Evolutionary conservation across 1,284 basidiomycete species (phyloP).

Genomic region (Ustilago nuda): DNA sequence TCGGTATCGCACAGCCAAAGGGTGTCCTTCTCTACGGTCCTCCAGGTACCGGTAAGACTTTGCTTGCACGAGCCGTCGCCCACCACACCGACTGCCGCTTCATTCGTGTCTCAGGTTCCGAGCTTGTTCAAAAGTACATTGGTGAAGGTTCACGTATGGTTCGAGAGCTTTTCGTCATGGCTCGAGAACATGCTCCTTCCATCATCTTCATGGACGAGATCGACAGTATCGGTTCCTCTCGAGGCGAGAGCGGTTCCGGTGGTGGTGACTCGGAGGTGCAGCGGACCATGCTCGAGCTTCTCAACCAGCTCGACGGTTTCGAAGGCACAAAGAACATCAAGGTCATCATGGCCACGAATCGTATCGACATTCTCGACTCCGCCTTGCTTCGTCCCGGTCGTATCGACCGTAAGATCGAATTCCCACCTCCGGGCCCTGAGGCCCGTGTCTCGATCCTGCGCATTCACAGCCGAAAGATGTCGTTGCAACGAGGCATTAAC

Average conservation of each 20-base stretch:
- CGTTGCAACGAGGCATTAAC: slow-evolving; percentile 95
- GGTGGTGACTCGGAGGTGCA: slow-evolving; percentile 96
- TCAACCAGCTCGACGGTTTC: slow-evolving; percentile 98
- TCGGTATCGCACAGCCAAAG: slow-evolving; percentile 97
- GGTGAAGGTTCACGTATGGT: slow-evolving; percentile 86
- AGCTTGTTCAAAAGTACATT: slow-evolving; percentile 98
- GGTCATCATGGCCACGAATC: slow-evolving; percentile 98
- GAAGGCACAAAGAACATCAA: slow-evolving; percentile 99
- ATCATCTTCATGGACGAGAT: slow-evolving; percentile 99
- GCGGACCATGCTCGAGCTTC: slow-evolving; percentile 94
- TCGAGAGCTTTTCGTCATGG: slow-evolving; percentile 98
- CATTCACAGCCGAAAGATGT: slow-evolving; percentile 99
- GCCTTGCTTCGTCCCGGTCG: slow-evolving; percentile 94
- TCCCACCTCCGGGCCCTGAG: slow-evolving; percentile 97
- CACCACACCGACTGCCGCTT: slow-evolving; percentile 99
- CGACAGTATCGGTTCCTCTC: slow-evolving; percentile 93
- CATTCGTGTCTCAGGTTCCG: slow-evolving; percentile 93
- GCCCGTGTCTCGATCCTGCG: slow-evolving; percentile 95
- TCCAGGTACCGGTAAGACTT: slow-evolving; percentile 68
- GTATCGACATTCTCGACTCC: slow-evolving; percentile 96
- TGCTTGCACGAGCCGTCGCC: slow-evolving; percentile 67
- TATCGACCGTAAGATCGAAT: slow-evolving; percentile 98
- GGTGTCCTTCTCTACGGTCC: slow-evolving; percentile 68
- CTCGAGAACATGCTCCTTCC: slow-evolving; percentile 95
- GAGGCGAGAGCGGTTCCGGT: slow-evolving; percentile 81